phyloP scores from a whole-genome alignment of 169 alveolate genomes.

The Eimeria acervulina region DNA sequence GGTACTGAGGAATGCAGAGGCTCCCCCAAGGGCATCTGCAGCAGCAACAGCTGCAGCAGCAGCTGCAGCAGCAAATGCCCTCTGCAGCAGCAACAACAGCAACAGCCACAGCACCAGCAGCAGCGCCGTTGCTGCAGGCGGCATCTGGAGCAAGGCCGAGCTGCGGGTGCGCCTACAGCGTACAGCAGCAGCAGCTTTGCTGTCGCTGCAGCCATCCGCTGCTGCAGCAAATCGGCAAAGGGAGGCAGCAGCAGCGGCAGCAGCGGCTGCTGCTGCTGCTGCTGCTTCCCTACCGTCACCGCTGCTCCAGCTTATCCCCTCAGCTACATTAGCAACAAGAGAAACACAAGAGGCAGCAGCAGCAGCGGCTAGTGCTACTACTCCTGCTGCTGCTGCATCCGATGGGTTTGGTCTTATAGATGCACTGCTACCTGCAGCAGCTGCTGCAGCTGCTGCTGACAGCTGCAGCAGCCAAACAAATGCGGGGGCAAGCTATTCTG shows the following conservation, averaged over 20 bases:
- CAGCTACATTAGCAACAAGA: background rate
- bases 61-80: background rate
- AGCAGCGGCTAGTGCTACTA: background rate
- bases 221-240: constrained; percentile 12
- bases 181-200: constrained; percentile 10
- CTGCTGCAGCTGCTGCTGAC: constrained; percentile 40
- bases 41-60: background rate
- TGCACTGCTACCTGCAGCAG: background rate
- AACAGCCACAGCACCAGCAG: background rate
- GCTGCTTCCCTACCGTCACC: background rate
- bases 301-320: constrained; percentile 4
- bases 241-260: constrained; percentile 32
- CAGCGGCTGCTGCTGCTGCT: constrained; percentile 10
- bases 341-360: constrained; percentile 9
- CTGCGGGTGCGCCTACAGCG: constrained; percentile 34
- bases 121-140: constrained; percentile 1
- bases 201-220: constrained; percentile 44
- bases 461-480: constrained; percentile 16
- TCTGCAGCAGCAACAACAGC: constrained; percentile 2
- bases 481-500: background rate
- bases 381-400: background rate
- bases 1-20: background rate
- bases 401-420: constrained; percentile 4
- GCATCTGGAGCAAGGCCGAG: constrained; percentile 3
- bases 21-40: background rate